Evolutionary conservation across 208 protist genomes (phyloP).

Genomic region (Wallacemonas collosoma): DNA sequence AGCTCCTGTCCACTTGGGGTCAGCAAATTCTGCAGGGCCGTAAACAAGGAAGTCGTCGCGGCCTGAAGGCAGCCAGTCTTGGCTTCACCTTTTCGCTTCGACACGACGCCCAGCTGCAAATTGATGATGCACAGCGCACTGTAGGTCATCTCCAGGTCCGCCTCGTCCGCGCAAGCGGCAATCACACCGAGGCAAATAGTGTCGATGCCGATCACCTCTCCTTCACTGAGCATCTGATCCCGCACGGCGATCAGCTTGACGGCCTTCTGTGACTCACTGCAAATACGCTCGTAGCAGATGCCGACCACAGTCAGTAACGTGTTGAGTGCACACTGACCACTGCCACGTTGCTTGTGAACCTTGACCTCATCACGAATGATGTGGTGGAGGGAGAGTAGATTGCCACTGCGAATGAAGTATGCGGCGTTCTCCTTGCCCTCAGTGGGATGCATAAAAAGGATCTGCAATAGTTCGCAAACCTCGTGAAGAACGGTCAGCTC

Average conservation of each 20-base stretch:
- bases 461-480: conserved; percentile 37
- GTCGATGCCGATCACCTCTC: conserved; percentile 61
- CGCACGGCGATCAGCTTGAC: conserved; percentile 40
- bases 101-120: conserved; percentile 42
- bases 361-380: conserved; percentile 67
- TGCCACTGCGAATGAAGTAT: conserved; percentile 69
- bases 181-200: conserved; percentile 70
- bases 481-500: conserved; percentile 51
- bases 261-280: conserved; percentile 30
- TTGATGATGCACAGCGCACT: conserved; percentile 61
- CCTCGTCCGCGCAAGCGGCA: conserved; percentile 39
- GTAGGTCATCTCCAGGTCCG: conserved; percentile 61
- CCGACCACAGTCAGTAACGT: conserved; percentile 45
- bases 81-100: conserved; percentile 50
- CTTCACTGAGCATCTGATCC: conserved; percentile 69
- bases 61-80: conserved; percentile 53
- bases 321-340: conserved; percentile 34
- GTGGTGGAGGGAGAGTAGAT: conserved; percentile 41
- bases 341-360: conserved; percentile 28
- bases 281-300: conserved; percentile 62
- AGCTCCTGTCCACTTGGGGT: conserved; percentile 42
- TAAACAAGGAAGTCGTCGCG: conserved; percentile 56
- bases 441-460: conserved; percentile 47
- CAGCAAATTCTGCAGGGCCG: conserved; percentile 79
- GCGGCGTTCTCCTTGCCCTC: conserved; percentile 61